Conservation (phyloP, 108 stramenopile species). For the Fistulifera solaris region DNA sequence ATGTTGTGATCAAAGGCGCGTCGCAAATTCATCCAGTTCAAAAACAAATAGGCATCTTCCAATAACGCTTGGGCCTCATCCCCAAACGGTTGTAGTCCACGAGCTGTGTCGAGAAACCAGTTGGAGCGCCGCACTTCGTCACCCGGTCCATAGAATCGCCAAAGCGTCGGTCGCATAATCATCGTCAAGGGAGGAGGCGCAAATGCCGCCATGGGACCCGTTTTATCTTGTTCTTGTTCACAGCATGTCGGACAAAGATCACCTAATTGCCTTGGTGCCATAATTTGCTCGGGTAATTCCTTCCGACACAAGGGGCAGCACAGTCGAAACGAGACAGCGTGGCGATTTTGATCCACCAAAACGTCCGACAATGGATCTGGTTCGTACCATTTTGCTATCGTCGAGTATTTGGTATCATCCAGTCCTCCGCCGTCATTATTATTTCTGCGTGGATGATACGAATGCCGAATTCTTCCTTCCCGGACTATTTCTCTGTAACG, state of each 20-base stretch:
- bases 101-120: constrained; percentile 56
- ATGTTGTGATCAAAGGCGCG: neutral
- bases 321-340: constrained; percentile 36
- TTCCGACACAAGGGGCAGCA: constrained; percentile 38
- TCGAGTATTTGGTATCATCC: constrained; percentile 14
- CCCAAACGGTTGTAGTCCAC: constrained; percentile 58
- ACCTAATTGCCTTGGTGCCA: constrained; percentile 2
- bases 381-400: constrained; percentile 52
- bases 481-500: constrained; percentile 12
- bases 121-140: constrained; percentile 40
- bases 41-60: constrained; percentile 59
- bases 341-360: constrained; percentile 53
- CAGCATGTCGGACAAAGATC: constrained; percentile 19
- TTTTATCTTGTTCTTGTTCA: constrained; percentile 6
- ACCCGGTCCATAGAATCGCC: constrained; percentile 57
- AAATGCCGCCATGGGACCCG: constrained; percentile 8
- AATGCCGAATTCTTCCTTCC: neutral
- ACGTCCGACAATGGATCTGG: constrained; percentile 34
- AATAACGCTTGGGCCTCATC: constrained; percentile 37
- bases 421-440: neutral
- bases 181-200: constrained; percentile 27
- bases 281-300: neutral
- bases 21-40: constrained; percentile 40
- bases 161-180: constrained; percentile 46
- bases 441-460: neutral